Base-by-base conservation (phyloP, 2,329 filamentous ascomycete species). In the Colletotrichum sp. region DNA sequence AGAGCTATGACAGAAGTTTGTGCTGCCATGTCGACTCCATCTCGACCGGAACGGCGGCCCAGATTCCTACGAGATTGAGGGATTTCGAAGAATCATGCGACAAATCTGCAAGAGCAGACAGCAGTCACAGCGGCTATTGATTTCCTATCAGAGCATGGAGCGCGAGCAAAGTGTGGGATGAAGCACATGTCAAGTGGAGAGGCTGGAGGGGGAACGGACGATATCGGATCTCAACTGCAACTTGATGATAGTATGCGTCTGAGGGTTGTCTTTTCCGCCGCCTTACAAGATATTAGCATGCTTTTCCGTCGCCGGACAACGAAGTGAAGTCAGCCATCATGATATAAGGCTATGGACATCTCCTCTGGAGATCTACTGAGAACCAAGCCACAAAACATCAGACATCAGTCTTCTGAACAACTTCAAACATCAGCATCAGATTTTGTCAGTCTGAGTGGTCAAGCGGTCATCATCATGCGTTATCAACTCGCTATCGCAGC, bases 61-160 rank as follows among this genome's bases (percentile, higher is more conserved):
- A 43, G 36, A 52, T 22, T 52, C n/a, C 43, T 52, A 66, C 27
- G 8, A 30, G 43, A 52, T 5, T 52, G 43, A 22, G 36, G 64
- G 25, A 48, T 28, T 18, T 28, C 64, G 2, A n/a, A 36, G 22
- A 4, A 12, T n/a, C 10, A 30, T 52, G 64, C 25, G 64, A 10
- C 18, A 52, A n/a, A 66, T 66, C 34, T 66, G 64, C 64, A 52
- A 16, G 13, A 32, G 8, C 4, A 13, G 36, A 22, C 15, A 52
- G 25, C 9, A 22, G 39, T 66, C 64, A 58, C 64, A 28, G 52
- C 64, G 62, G 70, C n/a, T 43, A 75, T 4, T 82, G 84, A 60
- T 61, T 66, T 39, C 55, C 68, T 72, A 72, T 60, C 52, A 8
- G 18, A 27, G 52, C 18, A 18, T 43, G 9, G 25, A 15, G 25